phyloP scores from a whole-genome alignment of 768 basidiomycete species.

The Hypholoma fasciculare region DNA sequence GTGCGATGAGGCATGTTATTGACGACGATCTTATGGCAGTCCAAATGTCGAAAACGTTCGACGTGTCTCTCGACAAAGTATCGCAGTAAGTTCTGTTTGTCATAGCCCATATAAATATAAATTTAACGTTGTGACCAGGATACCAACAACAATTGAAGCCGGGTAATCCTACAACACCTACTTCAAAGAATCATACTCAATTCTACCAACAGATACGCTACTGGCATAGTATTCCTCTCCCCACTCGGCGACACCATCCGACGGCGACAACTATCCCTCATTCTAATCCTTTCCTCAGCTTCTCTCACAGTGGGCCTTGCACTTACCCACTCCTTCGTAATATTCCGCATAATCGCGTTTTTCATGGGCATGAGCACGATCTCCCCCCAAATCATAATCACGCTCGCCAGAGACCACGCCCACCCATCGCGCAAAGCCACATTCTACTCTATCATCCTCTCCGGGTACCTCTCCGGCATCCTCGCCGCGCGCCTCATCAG shows the following conservation, averaged over 20 bases:
- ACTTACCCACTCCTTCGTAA: slow-evolving; percentile 51
- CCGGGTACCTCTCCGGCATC: slow-evolving; percentile 67
- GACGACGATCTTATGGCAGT: slow-evolving; percentile 23
- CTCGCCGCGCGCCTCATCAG: slow-evolving; percentile 73
- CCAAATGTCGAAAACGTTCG: slow-evolving; percentile 31
- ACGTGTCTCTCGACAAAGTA: slow-evolving; percentile 20
- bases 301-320: slow-evolving; percentile 71
- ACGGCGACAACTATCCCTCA: slow-evolving; percentile 66
- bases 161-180: slow-evolving; percentile 40
- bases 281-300: slow-evolving; percentile 51
- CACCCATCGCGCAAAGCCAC: slow-evolving; percentile 70
- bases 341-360: slow-evolving; percentile 70
- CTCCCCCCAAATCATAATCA: slow-evolving; percentile 74
- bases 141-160: slow-evolving; percentile 66
- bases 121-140: slow-evolving; percentile 29
- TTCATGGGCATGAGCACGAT: slow-evolving; percentile 70
- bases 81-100: slow-evolving; percentile 11
- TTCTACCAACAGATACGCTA: slow-evolving; percentile 52
- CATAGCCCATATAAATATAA: neutral
- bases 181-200: neutral
- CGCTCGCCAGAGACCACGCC: slow-evolving; percentile 78
- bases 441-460: slow-evolving; percentile 73
- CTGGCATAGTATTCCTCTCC: slow-evolving; percentile 69
- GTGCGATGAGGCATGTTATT: neutral
- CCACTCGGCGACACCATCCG: slow-evolving; percentile 84